These are phyloP conservation scores for Bidens hawaiensis DNA, from an alignment of 140 eudicot genomes.

Conservation along the genomic window DNA sequence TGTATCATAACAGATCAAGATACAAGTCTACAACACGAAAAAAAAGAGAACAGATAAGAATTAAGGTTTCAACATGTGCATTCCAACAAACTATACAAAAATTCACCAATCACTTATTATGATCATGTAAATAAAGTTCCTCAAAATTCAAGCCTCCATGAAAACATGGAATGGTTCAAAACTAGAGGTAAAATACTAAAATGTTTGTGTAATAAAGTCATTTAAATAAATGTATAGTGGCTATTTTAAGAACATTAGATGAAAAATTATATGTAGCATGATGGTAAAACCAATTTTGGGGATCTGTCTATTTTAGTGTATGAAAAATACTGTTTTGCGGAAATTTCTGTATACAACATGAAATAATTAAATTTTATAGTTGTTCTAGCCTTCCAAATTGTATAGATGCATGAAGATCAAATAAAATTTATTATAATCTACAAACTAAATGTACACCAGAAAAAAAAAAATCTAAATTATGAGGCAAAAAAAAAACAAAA, in stretches of 20 bases:
- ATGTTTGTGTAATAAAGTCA: not conserved
- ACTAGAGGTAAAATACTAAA: not conserved
- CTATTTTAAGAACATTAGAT: not conserved
- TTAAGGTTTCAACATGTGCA: too few relatives aligned
- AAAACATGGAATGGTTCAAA: not conserved
- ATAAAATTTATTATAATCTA: too few relatives aligned
- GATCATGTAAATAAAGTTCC: not conserved
- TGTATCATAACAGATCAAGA: too few relatives aligned
- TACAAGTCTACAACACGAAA: too few relatives aligned
- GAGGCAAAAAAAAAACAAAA: not conserved
- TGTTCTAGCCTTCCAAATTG: too few relatives aligned
- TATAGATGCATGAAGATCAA: too few relatives aligned
- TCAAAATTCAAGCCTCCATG: slow-evolving; percentile 3
- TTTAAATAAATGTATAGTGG: not conserved
- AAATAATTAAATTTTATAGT: not conserved
- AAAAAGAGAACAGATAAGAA: too few relatives aligned
- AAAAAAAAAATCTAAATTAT: not conserved
- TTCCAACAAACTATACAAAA: not conserved
- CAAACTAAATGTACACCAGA: not conserved
- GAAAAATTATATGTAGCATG: too few relatives aligned
- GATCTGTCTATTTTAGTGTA: not conserved
- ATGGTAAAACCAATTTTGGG: not conserved
- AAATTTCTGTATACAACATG: not conserved
- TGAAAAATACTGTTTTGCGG: not conserved
- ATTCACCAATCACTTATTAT: not conserved